Evolutionary conservation across 2,329 filamentous ascomycete genomes (phyloP), one percentile per base, ranked within the genome.

Genomic region (Chaetomium strumarium): DNA sequence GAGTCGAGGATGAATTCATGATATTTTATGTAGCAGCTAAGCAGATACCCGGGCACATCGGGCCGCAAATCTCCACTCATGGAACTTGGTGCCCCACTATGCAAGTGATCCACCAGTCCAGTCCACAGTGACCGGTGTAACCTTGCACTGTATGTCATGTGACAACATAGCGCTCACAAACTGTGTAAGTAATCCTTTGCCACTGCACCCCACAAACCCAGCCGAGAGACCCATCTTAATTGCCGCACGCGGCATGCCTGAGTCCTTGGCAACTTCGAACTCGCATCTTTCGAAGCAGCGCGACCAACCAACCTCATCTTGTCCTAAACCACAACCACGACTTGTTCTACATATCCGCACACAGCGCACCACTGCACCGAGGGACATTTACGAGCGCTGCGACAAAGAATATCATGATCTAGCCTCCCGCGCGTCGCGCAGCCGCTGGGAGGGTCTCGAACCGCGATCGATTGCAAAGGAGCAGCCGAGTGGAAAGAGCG

Each of bases 381-480:
- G 33, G 5, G 5, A 10, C 2, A 29, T 8, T 51, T 14, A 7
- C 13, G 17, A 19, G 19, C 33, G 31, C n/a, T 30, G 11, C 10
- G 29, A 29, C 16, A 2, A 4, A 34, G 12, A 34, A 24, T 24
- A 24, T 24, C 24, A 24, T 24, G 24, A 24, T 24, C 24, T 24
- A 7, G 7, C 24, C 24, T 4, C 24, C 24, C 24, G 24, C 24
- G 24, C 24, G 24, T 24, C 24, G 24, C 24, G 24, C 24, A 24
- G 7, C 24, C 24, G 50, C 51, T 48, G 51, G 51, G 56, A 55
- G 53, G 46, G 58, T 52, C 43, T 49, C 45, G 51, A 52, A 54
- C 29, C 41, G 43, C 51, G 29, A 49, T 51, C 48, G 51, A 46
- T 45, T 39, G 17, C 53, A n/a, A 19, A 5, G 36, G 20, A 34